These are phyloP conservation scores for Hypoxylon sp. DNA, from an alignment of 2,329 filamentous ascomycete genomes.

Conservation along the genomic window DNA sequence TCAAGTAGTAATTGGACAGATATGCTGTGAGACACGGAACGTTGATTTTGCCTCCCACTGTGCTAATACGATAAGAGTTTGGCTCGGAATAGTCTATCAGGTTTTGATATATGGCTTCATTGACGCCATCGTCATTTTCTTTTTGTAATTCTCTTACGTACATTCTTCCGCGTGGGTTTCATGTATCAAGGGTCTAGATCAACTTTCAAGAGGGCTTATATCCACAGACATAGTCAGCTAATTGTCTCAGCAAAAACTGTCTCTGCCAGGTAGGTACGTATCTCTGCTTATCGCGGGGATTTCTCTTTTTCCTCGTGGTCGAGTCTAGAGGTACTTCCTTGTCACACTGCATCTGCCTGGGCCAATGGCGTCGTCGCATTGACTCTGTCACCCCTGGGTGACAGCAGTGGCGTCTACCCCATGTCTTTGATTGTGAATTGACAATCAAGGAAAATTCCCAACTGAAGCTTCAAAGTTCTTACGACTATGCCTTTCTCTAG, in stretches of 20 bases:
- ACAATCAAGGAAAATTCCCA: neutral
- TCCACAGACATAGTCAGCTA: neutral
- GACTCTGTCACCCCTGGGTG: neutral
- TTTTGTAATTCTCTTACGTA: constrained; percentile 2
- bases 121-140: neutral
- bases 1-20: constrained; percentile 14
- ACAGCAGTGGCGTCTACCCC: constrained; percentile 30
- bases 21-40: constrained; percentile 28
- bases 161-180: constrained; percentile 27
- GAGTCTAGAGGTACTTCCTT: constrained; percentile 2
- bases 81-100: neutral
- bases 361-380: constrained; percentile 11
- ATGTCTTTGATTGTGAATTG: constrained; percentile 10
- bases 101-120: neutral
- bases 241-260: constrained; percentile 18
- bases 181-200: constrained; percentile 16
- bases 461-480: constrained; percentile 12
- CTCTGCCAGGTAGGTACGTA: neutral
- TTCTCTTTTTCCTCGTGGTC: constrained; percentile 2
- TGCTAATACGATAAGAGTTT: neutral
- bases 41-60: constrained; percentile 12
- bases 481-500: neutral
- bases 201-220: neutral
- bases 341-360: neutral
- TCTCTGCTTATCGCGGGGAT: neutral